Base-by-base conservation (phyloP, 2,329 filamentous ascomycete species). In the Beauveria brongniartii region DNA sequence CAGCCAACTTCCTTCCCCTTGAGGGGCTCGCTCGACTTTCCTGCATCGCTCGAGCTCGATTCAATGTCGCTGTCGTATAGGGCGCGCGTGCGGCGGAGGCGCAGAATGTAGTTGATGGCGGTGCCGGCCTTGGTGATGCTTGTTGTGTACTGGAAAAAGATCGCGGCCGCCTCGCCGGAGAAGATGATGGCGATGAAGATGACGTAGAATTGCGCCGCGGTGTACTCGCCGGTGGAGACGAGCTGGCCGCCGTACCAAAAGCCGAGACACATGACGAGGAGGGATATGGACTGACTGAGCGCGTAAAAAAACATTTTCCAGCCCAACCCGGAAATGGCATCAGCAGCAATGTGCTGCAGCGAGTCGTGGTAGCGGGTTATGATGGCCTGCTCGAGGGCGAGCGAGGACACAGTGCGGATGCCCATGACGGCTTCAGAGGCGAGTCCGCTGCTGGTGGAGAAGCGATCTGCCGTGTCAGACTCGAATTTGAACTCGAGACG, bases 141-240 rank as follows among this genome's bases (percentile, higher is more conserved):
- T 4, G 79, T 80, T 2, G 75, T 75, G 64, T 80, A 78, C 51
- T 79, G 72, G 65, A 79, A 79, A n/a, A 79, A 64, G 46, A 67
- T 63, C 3, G 74, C 73, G 3, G 76, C 72, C 5, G 75, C 71
- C 71, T 79, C 72, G 4, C 73, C 75, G 0, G 75, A 75, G 63
- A 76, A 81, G 24, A 82, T 70, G 18, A 81, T 71, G 22, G 79
- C 77, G 61, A 80, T 76, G 66, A 82, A 82, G 37, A 80, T 75
- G 41, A 77, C 72, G 65, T 82, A 82, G 67, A 82, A 82, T 51
- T 79, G 73, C 3, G 72, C 67, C 0, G 74, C 68, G 1, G 71
- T 71, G 64, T 82, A 82, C 64, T 83, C 80, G n/a, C 76, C 74
- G 1, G 67, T 71, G 1, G 74, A 74, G 7, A 78, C 68, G 4